Percentiles rank a stretch among this genome's conserved stretches.
Evolutionary conservation across 2,329 filamentous ascomycete genomes (phyloP).

Genomic region (Byssothecium circinans): DNA sequence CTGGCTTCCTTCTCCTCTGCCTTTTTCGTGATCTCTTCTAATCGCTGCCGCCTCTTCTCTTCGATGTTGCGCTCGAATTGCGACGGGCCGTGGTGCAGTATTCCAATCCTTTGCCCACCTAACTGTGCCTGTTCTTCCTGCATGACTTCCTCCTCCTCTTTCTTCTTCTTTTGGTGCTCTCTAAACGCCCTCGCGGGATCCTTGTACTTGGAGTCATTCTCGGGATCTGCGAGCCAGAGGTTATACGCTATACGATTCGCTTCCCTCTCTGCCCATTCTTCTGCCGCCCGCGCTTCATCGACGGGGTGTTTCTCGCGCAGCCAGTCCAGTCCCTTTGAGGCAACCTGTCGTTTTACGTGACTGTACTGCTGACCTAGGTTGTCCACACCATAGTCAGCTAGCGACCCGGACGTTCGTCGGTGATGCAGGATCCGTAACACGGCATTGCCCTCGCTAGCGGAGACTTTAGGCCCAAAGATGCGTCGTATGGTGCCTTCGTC

Average conservation of each 20-base stretch:
- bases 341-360: conserved; percentile 29
- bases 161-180: conserved; percentile 38
- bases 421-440: conserved; percentile 44
- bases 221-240: conserved; percentile 41
- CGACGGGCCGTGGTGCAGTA: conserved; percentile 36
- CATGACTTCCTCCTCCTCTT: conserved; percentile 24
- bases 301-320: conserved; percentile 41
- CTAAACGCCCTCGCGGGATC: conserved; percentile 38
- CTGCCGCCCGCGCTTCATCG: conserved; percentile 45
- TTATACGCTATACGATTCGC: conserved; percentile 44
- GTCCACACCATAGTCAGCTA: conserved; percentile 45
- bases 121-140: conserved; percentile 9
- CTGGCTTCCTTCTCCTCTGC: conserved; percentile 38
- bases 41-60: conserved; percentile 32
- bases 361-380: conserved; percentile 33
- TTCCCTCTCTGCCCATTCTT: conserved; percentile 44
- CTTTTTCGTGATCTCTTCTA: conserved; percentile 31
- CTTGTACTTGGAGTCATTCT: conserved; percentile 44
- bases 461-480: conserved; percentile 37
- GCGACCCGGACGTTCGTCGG: conserved; percentile 42
- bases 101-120: conserved; percentile 34
- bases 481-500: conserved; percentile 24
- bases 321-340: conserved; percentile 39
- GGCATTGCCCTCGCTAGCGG: conserved; percentile 36
- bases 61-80: conserved; percentile 40